A percentile compares a stretch with the other conserved stretches of the same genome.
Evolutionary conservation across 768 basidiomycete species (phyloP).

Genomic region (Russula ochroleuca): DNA sequence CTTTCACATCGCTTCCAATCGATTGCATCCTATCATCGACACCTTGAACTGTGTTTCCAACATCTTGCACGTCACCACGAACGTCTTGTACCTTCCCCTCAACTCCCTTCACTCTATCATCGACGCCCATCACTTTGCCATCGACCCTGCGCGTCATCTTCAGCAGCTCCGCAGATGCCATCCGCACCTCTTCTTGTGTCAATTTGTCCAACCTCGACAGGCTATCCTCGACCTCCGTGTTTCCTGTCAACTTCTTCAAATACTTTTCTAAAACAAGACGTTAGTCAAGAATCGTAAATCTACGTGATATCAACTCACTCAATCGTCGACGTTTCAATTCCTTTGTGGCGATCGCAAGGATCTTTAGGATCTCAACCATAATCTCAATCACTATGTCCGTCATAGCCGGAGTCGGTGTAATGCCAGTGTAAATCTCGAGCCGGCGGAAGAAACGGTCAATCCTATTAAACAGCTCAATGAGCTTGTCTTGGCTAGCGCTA

Average conservation of each 20-base stretch:
- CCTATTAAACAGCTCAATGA: neutral
- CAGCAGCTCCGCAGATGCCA: neutral
- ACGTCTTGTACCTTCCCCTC: neutral
- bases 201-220: neutral
- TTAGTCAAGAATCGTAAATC: neutral
- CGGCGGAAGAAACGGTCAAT: neutral
- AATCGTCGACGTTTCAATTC: neutral
- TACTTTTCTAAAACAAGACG: neutral
- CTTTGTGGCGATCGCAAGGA: neutral
- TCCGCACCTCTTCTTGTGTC: neutral
- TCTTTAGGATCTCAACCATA: neutral
- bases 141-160: neutral
- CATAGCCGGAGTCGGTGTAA: neutral
- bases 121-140: neutral
- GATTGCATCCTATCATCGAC: too few species aligned
- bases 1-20: neutral
- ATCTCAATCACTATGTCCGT: neutral
- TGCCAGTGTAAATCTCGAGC: conserved; percentile 1
- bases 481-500: neutral
- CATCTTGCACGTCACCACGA: too few species aligned
- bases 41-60: too few species aligned
- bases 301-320: neutral
- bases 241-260: neutral
- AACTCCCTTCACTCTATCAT: neutral
- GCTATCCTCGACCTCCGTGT: neutral